Base-by-base conservation (phyloP, 352 stramenopile species). In the Phytopythium delawarense region DNA sequence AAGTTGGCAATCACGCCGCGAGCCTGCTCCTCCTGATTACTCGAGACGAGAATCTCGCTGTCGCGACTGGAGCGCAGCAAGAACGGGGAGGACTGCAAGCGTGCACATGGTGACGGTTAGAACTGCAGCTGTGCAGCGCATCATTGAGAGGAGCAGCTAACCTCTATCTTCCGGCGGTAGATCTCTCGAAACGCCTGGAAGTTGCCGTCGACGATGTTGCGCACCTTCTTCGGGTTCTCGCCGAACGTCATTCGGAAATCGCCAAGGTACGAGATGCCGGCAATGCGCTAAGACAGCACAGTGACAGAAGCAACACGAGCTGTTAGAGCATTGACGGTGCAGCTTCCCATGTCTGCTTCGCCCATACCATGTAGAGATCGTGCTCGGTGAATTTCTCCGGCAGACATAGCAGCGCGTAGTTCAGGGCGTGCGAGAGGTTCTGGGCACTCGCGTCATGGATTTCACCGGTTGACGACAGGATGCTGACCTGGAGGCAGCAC, bases 191-290 rank as follows among this genome's bases (percentile, higher is more conserved):
- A 96, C 8, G 69, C 75, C 30, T 77, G 75, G 32, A 91, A 74
- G 69, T 94, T 96, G 63, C 84, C 81, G n/a, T 84, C 78, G 25
- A 97, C 89, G 66, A 97, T 97, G 64, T 97, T 97, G 62, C 85
- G 82, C 25, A 97, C 89, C 57, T 97, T 97, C 60, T 89, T 89
- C 7, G 88, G 89, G 65, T 97, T 96, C 66, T 97, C 89, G 9
- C 87, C 87, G 63, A 97, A 96, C 32, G 73, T 85, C 89, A 97
- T 97, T 39, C 89, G 84, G 57, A 96, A 96, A 66, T 97, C 89
- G 39, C 89, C 89, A 18, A 89, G 52, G 67, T 97, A 97, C 49
- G 89, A 97, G 51, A 97, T 94, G 4, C 88, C 84, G 18, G 89
- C 89, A 34, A 96, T 95, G 72, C 86, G 89, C 86, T 95, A 46